phyloP scores from a whole-genome alignment of 2,329 filamentous ascomycete genomes.

The Rugonectria rugulosa region DNA sequence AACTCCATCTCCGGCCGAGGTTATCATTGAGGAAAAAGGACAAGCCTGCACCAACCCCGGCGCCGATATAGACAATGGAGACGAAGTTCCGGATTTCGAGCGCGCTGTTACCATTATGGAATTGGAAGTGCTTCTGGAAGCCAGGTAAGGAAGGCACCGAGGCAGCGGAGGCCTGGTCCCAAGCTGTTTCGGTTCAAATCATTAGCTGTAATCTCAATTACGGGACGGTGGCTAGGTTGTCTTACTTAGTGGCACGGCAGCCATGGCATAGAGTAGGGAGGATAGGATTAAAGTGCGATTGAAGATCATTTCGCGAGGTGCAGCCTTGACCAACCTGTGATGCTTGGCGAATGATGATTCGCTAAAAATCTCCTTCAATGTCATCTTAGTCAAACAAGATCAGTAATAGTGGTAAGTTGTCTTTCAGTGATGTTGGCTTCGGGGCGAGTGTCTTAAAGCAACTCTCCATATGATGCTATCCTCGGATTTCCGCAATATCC shows the following conservation, averaged over 20 bases:
- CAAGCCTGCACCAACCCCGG: conserved; percentile 20
- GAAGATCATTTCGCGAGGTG: conserved; percentile 5
- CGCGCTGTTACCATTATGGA: conserved; percentile 38
- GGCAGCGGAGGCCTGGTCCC: conserved; percentile 34
- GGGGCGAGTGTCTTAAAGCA: background rate
- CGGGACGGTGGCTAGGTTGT: too few species aligned
- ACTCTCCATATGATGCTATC: background rate
- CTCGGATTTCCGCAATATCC: background rate
- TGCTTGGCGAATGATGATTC: conserved; percentile 6
- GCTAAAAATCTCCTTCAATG: background rate
- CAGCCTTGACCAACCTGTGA: conserved; percentile 3
- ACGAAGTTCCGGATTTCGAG: conserved; percentile 45
- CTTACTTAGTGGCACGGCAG: too few species aligned
- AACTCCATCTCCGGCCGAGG: conserved; percentile 50
- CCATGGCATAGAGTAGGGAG: conserved; percentile 5
- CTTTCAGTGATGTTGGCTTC: background rate
- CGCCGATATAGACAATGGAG: conserved; percentile 44
- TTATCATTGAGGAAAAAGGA: conserved; percentile 49
- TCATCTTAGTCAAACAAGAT: background rate
- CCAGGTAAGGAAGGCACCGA: conserved; percentile 43
- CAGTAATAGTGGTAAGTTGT: background rate
- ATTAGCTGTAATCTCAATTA: too few species aligned
- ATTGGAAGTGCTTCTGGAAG: conserved; percentile 45
- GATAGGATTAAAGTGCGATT: background rate
- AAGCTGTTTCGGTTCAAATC: conserved; percentile 11